Evolutionary conservation across 2,329 filamentous ascomycete species (phyloP), one percentile per base, ranked within the genome.

Genomic region (Calonectria multiphialidica): DNA sequence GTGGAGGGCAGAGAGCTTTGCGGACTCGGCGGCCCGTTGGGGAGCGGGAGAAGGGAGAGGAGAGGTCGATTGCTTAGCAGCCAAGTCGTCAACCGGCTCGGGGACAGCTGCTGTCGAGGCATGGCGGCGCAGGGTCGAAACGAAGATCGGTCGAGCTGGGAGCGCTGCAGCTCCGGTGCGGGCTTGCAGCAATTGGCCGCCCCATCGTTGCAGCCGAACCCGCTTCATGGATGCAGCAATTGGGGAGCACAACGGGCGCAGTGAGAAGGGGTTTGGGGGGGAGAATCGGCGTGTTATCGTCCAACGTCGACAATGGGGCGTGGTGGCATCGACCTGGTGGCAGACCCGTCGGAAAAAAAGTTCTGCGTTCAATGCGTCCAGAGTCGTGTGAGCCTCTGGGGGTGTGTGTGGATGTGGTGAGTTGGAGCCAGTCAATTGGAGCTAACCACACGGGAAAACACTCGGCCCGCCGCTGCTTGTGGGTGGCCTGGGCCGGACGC

Each of bases 1-100:
- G 84, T 98, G 96, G 55, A 99, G 91, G 76, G 97, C 96, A 75
- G 95, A 92, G 78, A 99, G 93, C 87, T 98, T 98, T 74, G 95
- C 93, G 57, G 96, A 98, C 76, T 88, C 84, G 72, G 88, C 85
- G 50, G 95, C 93, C 76, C 89, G 88, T 79, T 90, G 86, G 76
- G 92, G 91, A 67, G 90, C 90, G 76, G 95, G 95, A 80, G 95
- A 96, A 66, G 94, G 93, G 75, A 93, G 87, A 74, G 82, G 81
- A 72, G 78, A 75, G 33, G 73, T 72, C 42, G 75, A 64, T n/a
- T 80, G 72, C 44, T 77, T 71, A 71, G 70, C 53, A 47, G 70
- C 23, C 50, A 71, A 37, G 25, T 73, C 71, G 68, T 78, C 71
- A 63, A 78, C 71, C 23, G 74, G 40, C 28, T 81, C 77, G 70